Percentiles rank a stretch among this genome's conserved stretches.
phyloP scores from a whole-genome alignment of 2,329 filamentous ascomycete genomes.

The Aspergillus ustus region DNA sequence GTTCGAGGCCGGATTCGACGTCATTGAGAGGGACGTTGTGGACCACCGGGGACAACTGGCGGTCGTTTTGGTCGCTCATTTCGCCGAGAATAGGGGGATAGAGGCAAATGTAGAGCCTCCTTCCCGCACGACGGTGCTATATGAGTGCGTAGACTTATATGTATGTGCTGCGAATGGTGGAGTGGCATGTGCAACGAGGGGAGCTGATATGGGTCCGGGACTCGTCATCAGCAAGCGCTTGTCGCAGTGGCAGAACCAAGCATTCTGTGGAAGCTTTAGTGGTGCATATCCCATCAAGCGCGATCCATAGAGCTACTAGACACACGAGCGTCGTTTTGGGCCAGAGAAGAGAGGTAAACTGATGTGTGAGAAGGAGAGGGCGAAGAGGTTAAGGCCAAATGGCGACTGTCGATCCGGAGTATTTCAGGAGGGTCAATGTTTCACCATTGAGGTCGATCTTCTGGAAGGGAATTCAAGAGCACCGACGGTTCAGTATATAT shows the following conservation, averaged over 20 bases:
- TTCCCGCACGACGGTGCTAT: not conserved
- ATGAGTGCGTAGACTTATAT: constrained; percentile 3
- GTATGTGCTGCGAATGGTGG: constrained; percentile 2
- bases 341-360: not conserved
- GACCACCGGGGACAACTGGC: constrained; percentile 28
- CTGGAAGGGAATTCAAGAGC: not conserved
- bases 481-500: not conserved
- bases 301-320: not conserved
- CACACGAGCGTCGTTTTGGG: not conserved
- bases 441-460: constrained; percentile 12
- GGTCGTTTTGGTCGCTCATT: constrained; percentile 25
- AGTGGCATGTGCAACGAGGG: constrained; percentile 3
- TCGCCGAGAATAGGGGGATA: not conserved
- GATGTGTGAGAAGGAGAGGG: not conserved
- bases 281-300: not conserved
- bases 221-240: constrained; percentile 16
- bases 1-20: constrained; percentile 31
- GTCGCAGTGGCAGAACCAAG: not conserved
- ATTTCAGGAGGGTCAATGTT: constrained; percentile 10
- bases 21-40: constrained; percentile 35
- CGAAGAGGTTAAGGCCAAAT: constrained; percentile 18
- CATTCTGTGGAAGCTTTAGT: not conserved
- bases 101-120: constrained; percentile 6
- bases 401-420: constrained; percentile 18
- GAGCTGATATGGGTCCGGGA: constrained; percentile 8